A percentile compares a stretch with the other conserved stretches of the same genome.
phyloP scores from a whole-genome alignment of 2,329 filamentous ascomycete species.

The Fusarium transvaalense region DNA sequence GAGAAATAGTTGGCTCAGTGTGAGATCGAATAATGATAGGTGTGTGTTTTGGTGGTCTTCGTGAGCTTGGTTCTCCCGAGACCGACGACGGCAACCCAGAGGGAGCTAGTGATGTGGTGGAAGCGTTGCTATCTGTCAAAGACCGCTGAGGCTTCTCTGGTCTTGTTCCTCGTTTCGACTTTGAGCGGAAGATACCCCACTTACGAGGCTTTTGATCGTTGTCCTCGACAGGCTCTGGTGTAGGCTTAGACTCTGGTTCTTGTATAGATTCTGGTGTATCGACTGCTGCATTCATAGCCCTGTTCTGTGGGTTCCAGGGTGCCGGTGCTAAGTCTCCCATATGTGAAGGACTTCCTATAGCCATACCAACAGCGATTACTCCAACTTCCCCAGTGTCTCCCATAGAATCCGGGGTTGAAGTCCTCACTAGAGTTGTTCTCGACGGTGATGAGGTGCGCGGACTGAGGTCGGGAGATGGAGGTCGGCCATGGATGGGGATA shows the following conservation, averaged over 20 bases:
- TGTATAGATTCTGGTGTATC: conserved; percentile 34
- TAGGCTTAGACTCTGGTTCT: conserved; percentile 11
- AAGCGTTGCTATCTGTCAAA: conserved; percentile 45
- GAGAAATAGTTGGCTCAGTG: conserved; percentile 53
- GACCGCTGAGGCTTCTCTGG: conserved; percentile 42
- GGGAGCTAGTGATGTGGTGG: conserved; percentile 37
- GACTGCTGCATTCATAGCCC: conserved; percentile 44
- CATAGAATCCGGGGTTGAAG: conserved; percentile 59
- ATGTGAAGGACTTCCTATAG: conserved; percentile 76
- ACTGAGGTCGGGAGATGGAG: conserved; percentile 60
- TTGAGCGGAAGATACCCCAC: conserved; percentile 69
- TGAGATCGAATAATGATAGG: conserved; percentile 60
- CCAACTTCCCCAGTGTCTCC: conserved; percentile 50
- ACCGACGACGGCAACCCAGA: conserved; percentile 22
- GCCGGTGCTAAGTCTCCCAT: conserved; percentile 48
- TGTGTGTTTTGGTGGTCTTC: conserved; percentile 54
- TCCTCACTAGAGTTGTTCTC: conserved; percentile 53
- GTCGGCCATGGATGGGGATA: conserved; percentile 57
- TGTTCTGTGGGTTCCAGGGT: conserved; percentile 50
- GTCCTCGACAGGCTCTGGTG: conserved; percentile 35
- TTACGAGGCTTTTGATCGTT: conserved; percentile 65
- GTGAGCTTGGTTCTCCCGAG: conserved; percentile 28
- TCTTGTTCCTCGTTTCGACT: conserved; percentile 50
- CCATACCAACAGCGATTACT: conserved; percentile 75
- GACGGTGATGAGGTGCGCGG: conserved; percentile 50